A percentile compares a stretch with the other conserved stretches of the same genome.
Evolutionary conservation across 306 rosid genomes (phyloP).

Genomic region (Pyrus betulifolia): DNA sequence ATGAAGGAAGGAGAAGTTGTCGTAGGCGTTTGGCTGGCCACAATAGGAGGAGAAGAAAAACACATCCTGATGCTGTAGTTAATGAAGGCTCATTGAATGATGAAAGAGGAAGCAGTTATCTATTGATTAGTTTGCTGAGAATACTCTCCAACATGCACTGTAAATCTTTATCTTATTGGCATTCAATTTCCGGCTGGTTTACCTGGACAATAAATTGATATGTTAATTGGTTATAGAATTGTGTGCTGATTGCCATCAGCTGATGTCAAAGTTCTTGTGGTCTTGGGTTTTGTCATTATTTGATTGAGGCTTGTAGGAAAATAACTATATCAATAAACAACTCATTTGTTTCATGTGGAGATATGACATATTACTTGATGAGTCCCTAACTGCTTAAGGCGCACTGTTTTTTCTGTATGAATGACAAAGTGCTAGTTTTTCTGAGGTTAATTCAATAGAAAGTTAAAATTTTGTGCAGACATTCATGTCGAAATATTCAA

Average conservation of each 20-base stretch:
- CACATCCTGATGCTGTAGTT: slow-evolving; percentile 54
- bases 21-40: slow-evolving; percentile 91
- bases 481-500: neutral
- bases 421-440: neutral
- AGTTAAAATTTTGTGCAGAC: neutral
- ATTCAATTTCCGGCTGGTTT: slow-evolving; percentile 16
- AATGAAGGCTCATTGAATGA: slow-evolving; percentile 56
- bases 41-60: slow-evolving; percentile 76
- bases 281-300: neutral
- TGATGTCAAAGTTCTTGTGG: neutral
- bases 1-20: slow-evolving; percentile 93
- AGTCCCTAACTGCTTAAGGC: neutral
- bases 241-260: neutral
- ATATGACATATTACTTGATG: neutral
- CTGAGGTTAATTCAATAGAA: neutral
- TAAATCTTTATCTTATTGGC: slow-evolving; percentile 28
- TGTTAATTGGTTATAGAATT: neutral
- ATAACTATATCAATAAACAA: neutral
- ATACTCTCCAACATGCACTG: slow-evolving; percentile 72
- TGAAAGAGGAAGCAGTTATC: slow-evolving; percentile 64
- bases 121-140: slow-evolving; percentile 56
- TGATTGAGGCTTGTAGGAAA: neutral
- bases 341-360: too few species aligned
- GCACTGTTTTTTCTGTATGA: neutral
- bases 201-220: neutral